phyloP scores from a whole-genome alignment of 2,329 filamentous ascomycete genomes.

The Karstenula rhodostoma region DNA sequence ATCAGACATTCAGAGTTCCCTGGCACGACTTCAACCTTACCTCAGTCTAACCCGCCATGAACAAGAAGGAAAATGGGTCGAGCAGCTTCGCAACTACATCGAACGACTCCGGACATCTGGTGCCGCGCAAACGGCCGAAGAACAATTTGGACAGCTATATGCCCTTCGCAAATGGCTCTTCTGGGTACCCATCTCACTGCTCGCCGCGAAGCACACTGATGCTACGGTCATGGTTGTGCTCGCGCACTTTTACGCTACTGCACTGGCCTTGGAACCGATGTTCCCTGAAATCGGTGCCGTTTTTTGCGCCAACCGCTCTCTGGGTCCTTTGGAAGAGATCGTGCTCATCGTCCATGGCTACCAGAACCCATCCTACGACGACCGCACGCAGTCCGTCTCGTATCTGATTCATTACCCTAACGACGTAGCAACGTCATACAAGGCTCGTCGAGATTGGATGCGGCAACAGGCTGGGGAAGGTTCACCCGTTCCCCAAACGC shows the following conservation, averaged over 20 bases:
- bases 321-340: conserved; percentile 86
- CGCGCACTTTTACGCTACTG: conserved; percentile 89
- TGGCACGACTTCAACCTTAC: conserved; percentile 55
- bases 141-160: conserved; percentile 90
- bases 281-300: conserved; percentile 91
- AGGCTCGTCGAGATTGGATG: conserved; percentile 50
- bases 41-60: conserved; percentile 51
- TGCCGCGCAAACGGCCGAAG: conserved; percentile 66
- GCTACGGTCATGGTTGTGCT: conserved; percentile 82
- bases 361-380: conserved; percentile 51
- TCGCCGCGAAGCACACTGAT: conserved; percentile 79
- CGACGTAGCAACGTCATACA: conserved; percentile 54
- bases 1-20: conserved; percentile 50
- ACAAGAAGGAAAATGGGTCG: conserved; percentile 58
- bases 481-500: conserved; percentile 45
- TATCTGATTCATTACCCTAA: conserved; percentile 57
- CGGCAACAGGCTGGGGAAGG: conserved; percentile 46
- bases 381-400: conserved; percentile 53
- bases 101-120: conserved; percentile 53
- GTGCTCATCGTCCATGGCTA: conserved; percentile 71
- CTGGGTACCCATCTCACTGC: conserved; percentile 87
- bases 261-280: conserved; percentile 85
- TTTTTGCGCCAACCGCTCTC: conserved; percentile 74
- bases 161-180: conserved; percentile 92
- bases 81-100: conserved; percentile 57